These are phyloP conservation scores for Aspergillus saccharolyticus DNA, from an alignment of 495 filamentous ascomycete species.

Conservation along the genomic window DNA sequence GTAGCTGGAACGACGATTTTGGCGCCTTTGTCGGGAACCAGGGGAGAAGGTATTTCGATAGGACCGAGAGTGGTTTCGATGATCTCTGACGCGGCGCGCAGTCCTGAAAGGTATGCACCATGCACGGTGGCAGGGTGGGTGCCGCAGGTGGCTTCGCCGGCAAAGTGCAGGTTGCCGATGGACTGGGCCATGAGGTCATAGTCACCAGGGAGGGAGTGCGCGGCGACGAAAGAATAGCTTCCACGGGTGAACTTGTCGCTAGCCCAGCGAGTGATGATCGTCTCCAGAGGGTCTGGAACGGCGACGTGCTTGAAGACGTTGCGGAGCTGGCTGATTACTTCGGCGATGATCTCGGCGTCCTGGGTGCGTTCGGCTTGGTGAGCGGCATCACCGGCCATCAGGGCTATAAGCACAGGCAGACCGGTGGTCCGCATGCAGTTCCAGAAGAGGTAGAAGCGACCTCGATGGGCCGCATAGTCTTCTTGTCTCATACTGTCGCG, in stretches of 20 bases:
- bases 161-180: constrained; percentile 88
- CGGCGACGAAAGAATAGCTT: constrained; percentile 89
- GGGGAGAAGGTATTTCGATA: constrained; percentile 67
- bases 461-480: constrained; percentile 60
- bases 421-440: constrained; percentile 88
- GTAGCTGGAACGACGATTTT: background rate
- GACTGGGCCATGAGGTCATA: constrained; percentile 88
- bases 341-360: constrained; percentile 68
- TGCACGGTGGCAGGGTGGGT: constrained; percentile 97
- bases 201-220: constrained; percentile 74
- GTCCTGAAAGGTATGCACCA: constrained; percentile 88
- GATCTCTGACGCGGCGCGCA: constrained; percentile 82
- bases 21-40: constrained; percentile 61
- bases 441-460: constrained; percentile 96
- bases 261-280: constrained; percentile 91
- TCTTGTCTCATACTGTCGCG: constrained; percentile 52
- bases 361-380: constrained; percentile 71
- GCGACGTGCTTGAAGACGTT: constrained; percentile 57
- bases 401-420: constrained; percentile 76
- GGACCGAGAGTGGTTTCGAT: constrained; percentile 74
- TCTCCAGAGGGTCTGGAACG: constrained; percentile 75
- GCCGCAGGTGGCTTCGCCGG: constrained; percentile 91
- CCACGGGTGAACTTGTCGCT: constrained; percentile 83
- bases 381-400: constrained; percentile 97
- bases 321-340: constrained; percentile 70